Conservation (phyloP, 2,329 filamentous ascomycete genomes). For the Capronia americana region DNA sequence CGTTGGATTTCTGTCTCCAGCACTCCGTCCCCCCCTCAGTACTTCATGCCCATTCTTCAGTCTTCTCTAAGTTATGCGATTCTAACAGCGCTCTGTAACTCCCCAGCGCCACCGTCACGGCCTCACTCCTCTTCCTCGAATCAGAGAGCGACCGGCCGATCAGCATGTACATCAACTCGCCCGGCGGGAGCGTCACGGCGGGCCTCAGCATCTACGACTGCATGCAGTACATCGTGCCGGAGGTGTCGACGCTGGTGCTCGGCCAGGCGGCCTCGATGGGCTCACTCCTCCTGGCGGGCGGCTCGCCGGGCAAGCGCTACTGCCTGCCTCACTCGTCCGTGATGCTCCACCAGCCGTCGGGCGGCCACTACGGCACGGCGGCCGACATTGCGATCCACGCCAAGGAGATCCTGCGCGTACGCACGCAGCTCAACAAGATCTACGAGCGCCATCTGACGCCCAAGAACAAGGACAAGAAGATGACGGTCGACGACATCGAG, state of each 20-base stretch:
- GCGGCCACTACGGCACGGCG: slow-evolving; percentile 71
- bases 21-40: not conserved
- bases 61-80: not conserved
- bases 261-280: slow-evolving; percentile 97
- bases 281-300: slow-evolving; percentile 83
- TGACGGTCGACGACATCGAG: slow-evolving; percentile 73
- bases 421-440: slow-evolving; percentile 86
- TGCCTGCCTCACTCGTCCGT: slow-evolving; percentile 89
- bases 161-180: slow-evolving; percentile 97
- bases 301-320: slow-evolving; percentile 81
- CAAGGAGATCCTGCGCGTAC: slow-evolving; percentile 89
- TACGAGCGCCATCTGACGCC: slow-evolving; percentile 82
- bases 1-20: not conserved
- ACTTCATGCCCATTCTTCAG: not conserved
- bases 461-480: slow-evolving; percentile 40
- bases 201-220: slow-evolving; percentile 94
- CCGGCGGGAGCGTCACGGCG: slow-evolving; percentile 89
- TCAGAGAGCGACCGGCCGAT: slow-evolving; percentile 88
- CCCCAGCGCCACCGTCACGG: slow-evolving; percentile 79
- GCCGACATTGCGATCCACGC: slow-evolving; percentile 94
- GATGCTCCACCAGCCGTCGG: slow-evolving; percentile 96
- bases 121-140: slow-evolving; percentile 96
- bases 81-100: not conserved
- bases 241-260: slow-evolving; percentile 92
- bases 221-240: slow-evolving; percentile 93